phyloP scores from a whole-genome alignment of 345 rosid genomes.

The Triadica sebifera region DNA sequence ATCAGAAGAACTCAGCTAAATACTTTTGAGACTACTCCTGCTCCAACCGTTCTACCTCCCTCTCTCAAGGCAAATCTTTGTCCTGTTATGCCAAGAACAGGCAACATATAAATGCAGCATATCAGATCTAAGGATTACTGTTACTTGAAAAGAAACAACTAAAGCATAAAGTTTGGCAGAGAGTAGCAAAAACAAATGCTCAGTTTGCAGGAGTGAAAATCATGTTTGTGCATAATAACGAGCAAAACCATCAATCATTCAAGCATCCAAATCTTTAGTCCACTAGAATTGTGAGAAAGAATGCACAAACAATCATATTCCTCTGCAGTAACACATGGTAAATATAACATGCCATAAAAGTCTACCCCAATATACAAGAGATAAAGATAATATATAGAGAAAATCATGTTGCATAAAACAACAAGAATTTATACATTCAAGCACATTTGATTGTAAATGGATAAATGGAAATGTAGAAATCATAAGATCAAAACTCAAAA shows the following conservation, averaged over 20 bases:
- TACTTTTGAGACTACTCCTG: constrained; percentile 89
- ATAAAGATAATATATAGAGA: background rate
- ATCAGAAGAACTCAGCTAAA: constrained; percentile 37
- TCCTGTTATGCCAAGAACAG: constrained; percentile 41
- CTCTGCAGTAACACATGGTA: no score
- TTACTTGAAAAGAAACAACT: background rate
- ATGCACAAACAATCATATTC: no score
- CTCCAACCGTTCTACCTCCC: constrained; percentile 96
- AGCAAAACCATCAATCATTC: background rate
- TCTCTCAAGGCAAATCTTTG: constrained; percentile 96
- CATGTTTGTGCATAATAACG: background rate
- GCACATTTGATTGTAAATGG: background rate
- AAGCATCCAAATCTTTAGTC: background rate
- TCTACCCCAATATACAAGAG: background rate
- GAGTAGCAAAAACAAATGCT: background rate
- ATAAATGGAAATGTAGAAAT: background rate
- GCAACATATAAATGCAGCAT: background rate
- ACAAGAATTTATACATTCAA: background rate
- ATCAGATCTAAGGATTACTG: background rate
- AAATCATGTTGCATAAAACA: background rate
- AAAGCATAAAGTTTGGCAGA: background rate
- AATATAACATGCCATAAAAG: no score
- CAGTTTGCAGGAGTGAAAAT: background rate
- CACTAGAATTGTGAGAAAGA: background rate
- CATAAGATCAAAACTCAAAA: background rate